A percentile compares a stretch with the other conserved stretches of the same genome.
phyloP scores from a whole-genome alignment of 2,329 filamentous ascomycete species.

The Pseudopithomyces maydicus region DNA sequence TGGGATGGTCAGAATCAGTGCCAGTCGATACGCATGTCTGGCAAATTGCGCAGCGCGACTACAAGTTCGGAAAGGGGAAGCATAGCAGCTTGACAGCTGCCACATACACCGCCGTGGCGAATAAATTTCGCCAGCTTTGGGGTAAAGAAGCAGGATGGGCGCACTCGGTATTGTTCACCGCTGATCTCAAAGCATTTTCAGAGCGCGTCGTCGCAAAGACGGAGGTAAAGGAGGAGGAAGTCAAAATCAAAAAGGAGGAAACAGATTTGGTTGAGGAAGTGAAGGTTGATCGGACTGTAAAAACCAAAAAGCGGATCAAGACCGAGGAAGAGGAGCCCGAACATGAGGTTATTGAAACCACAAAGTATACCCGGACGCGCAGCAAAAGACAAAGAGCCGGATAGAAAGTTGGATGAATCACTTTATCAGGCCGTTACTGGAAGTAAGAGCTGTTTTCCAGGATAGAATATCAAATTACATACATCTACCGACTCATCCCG shows the following conservation, averaged over 20 bases:
- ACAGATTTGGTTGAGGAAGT: constrained; percentile 15
- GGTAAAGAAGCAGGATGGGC: constrained; percentile 96
- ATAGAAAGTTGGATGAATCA: background rate
- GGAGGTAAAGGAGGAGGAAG: constrained; percentile 54
- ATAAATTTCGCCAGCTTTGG: constrained; percentile 89
- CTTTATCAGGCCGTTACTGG: background rate
- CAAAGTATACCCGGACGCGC: constrained; percentile 41
- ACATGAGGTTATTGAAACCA: constrained; percentile 44
- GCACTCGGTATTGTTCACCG: constrained; percentile 94
- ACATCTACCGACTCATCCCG: no score
- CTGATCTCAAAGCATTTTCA: constrained; percentile 84
- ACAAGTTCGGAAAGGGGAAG: constrained; percentile 84
- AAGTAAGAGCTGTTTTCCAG: background rate
- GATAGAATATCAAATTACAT: no score
- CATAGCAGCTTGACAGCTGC: constrained; percentile 84
- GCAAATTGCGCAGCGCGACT: constrained; percentile 97
- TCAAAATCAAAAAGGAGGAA: constrained; percentile 41
- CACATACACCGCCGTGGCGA: constrained; percentile 87
- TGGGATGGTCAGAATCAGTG: constrained; percentile 94
- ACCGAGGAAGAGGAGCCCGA: constrained; percentile 48
- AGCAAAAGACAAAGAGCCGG: constrained; percentile 29
- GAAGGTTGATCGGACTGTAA: constrained; percentile 3
- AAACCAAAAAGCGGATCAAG: constrained; percentile 23
- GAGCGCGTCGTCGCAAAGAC: constrained; percentile 61
- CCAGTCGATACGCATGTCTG: constrained; percentile 97